Evolutionary conservation across 2,329 filamentous ascomycete genomes (phyloP), one percentile per base, ranked within the genome.

Genomic region (Lecanicillium sp.): DNA sequence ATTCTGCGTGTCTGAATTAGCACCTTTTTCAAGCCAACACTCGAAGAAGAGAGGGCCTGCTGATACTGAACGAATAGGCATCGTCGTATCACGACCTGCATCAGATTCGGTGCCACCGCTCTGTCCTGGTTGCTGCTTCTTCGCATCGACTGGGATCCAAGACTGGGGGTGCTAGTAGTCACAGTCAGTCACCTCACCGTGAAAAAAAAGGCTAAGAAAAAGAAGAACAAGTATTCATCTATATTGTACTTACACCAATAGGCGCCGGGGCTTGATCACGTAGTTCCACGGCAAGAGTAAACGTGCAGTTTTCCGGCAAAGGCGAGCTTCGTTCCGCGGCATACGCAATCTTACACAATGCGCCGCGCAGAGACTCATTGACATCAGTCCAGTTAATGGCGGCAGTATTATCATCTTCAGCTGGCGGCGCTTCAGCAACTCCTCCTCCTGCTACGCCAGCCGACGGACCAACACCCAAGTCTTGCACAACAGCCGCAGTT

Each of bases 271-370:
- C 68, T 29, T 78, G 68, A 16, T 82, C 74, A 29, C 73, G 75
- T 46, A 89, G 56, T 58, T 90, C 85, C 29, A 90, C 71, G 1
- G 80, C 81, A n/a, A 90, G 58, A 0, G 83, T 85, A 56, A 85
- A 90, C 0, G 81, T 83, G 56, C 83, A 87, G 2, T 73, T 72
- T 2, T 68, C 59, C 0, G 83, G 82, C 16, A 88, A 54, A 0
- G 68, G 58, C 1, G 58, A 62, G 45, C 86, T 65, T 40, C 64
- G 69, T 43, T 78, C 70, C 8, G 70, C 75, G 3, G 74, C 70
- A 42, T 77, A 72, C 0, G 76, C 71, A 12, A 90, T 62, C 33
- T 75, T 72, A 38, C 73, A 64, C 48, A 90, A 63, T 0, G 78
- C 78, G 3, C 75, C 84, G 18, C 85, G 71, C 33, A 90, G 69